Evolutionary conservation across 1,284 basidiomycete species (phyloP).

Genomic region (Trichosporon sp.): DNA sequence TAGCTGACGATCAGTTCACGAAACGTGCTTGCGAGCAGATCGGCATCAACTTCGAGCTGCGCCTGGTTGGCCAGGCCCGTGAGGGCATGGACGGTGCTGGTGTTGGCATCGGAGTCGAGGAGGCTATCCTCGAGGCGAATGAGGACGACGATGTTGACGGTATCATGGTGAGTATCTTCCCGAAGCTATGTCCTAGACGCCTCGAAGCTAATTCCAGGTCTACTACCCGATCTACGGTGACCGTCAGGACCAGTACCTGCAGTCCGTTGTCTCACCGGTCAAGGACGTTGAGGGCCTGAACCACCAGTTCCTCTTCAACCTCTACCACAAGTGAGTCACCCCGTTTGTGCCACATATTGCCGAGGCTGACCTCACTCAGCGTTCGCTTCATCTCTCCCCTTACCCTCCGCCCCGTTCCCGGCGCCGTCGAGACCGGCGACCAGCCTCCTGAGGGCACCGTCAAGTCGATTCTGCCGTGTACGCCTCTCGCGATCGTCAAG

Average conservation of each 20-base stretch:
- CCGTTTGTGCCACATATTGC: not conserved
- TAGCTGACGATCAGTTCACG: slow-evolving; percentile 65
- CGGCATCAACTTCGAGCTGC: slow-evolving; percentile 82
- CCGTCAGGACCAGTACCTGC: slow-evolving; percentile 94
- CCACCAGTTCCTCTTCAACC: slow-evolving; percentile 93
- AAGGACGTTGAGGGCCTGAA: slow-evolving; percentile 98
- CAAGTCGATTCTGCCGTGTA: slow-evolving; percentile 85
- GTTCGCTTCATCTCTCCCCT: slow-evolving; percentile 65
- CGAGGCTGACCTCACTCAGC: slow-evolving; percentile 55
- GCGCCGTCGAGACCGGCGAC: slow-evolving; percentile 31
- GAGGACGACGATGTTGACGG: slow-evolving; percentile 82
- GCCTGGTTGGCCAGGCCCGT: slow-evolving; percentile 64
- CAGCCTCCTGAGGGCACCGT: slow-evolving; percentile 64
- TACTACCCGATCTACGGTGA: slow-evolving; percentile 91
- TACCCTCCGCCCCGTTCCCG: slow-evolving; percentile 53
- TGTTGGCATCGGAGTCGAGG: slow-evolving; percentile 78
- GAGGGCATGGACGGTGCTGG: slow-evolving; percentile 56
- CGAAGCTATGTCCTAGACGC: not conserved
- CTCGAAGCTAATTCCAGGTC: slow-evolving; percentile 62
- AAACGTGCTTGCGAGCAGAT: slow-evolving; percentile 85
- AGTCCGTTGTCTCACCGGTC: slow-evolving; percentile 74
- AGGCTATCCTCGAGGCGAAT: slow-evolving; percentile 92
- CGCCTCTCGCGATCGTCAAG: slow-evolving; percentile 94
- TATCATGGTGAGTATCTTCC: slow-evolving; percentile 75
- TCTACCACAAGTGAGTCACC: slow-evolving; percentile 83